phyloP scores from a whole-genome alignment of 768 basidiomycete genomes.

The Amanita pallidorosea region DNA sequence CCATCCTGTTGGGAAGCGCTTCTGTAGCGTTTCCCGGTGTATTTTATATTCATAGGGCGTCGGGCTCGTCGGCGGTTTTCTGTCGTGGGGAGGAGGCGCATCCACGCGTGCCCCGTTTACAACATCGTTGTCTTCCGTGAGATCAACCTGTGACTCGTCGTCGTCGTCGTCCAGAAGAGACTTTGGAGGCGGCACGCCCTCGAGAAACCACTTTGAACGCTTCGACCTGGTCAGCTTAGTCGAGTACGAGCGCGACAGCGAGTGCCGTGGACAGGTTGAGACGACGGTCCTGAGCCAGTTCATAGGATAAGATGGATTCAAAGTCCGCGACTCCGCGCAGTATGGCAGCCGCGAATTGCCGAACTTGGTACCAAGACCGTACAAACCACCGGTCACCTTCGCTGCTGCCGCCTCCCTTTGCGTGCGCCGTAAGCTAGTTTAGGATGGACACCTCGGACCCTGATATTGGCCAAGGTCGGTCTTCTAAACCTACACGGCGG shows the following conservation, averaged over 20 bases:
- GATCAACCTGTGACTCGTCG: slow-evolving; percentile 23
- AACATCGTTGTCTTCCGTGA: slow-evolving; percentile 40
- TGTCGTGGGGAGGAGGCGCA: slow-evolving; percentile 25
- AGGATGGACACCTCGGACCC: slow-evolving; percentile 37
- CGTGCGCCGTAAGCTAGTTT: too few species aligned
- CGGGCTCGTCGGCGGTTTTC: slow-evolving; percentile 24
- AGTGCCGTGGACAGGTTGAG: slow-evolving; percentile 1
- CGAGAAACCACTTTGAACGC: slow-evolving; percentile 28
- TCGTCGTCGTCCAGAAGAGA: slow-evolving; percentile 39
- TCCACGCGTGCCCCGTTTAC: slow-evolving; percentile 31
- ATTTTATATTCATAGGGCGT: slow-evolving; percentile 38
- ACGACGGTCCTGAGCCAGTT: slow-evolving; percentile 1
- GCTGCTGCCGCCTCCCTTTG: too few species aligned
- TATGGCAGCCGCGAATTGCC: too few species aligned
- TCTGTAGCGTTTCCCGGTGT: slow-evolving; percentile 41
- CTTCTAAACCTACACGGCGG: background rate
- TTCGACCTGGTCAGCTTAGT: slow-evolving; percentile 5
- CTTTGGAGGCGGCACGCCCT: slow-evolving; percentile 25
- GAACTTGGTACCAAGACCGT: too few species aligned
- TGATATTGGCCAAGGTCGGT: slow-evolving; percentile 61
- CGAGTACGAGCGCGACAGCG: background rate
- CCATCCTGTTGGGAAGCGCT: slow-evolving; percentile 61
- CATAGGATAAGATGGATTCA: background rate
- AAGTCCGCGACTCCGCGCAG: background rate
- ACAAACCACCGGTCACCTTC: too few species aligned